phyloP scores from a whole-genome alignment of 2,329 filamentous ascomycete species.

The Fusarium sp. region DNA sequence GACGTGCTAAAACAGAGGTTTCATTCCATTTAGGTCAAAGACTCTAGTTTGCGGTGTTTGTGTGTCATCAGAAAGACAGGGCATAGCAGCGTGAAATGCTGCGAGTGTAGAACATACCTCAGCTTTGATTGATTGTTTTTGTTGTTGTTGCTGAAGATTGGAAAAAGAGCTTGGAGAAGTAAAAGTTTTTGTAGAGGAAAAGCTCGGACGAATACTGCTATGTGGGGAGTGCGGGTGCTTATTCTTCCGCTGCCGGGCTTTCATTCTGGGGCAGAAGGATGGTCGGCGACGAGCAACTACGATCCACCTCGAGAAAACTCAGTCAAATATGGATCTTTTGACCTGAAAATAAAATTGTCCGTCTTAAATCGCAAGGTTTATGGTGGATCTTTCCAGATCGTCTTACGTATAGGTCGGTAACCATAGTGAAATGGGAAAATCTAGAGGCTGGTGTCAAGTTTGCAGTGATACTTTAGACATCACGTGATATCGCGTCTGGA shows the following conservation, averaged over 20 bases:
- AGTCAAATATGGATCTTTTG: conserved; percentile 25
- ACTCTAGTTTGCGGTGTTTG: conserved; percentile 94
- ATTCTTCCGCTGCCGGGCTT: conserved; percentile 32
- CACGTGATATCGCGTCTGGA: conserved; percentile 45
- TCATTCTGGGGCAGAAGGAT: conserved; percentile 11
- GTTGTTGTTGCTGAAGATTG: conserved; percentile 37
- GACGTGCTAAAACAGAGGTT: conserved; percentile 85
- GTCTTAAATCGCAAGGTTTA: background rate
- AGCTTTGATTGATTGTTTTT: conserved; percentile 38
- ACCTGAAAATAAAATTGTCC: conserved; percentile 4
- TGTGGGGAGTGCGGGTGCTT: conserved; percentile 32
- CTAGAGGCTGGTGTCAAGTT: background rate
- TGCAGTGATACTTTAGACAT: background rate
- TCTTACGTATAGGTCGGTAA: background rate
- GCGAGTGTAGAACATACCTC: conserved; percentile 43
- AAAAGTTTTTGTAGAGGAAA: conserved; percentile 47
- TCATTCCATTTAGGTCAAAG: conserved; percentile 90
- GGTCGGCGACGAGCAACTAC: conserved; percentile 24
- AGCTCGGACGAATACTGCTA: conserved; percentile 45
- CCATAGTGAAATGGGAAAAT: background rate
- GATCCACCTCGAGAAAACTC: conserved; percentile 29
- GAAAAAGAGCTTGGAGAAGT: conserved; percentile 25
- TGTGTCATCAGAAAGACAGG: conserved; percentile 78
- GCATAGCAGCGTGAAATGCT: conserved; percentile 17
- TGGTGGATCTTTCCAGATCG: background rate